Conservation (phyloP, 192 early-diverging fungal genomes). For the Allomyces macrogynus region DNA sequence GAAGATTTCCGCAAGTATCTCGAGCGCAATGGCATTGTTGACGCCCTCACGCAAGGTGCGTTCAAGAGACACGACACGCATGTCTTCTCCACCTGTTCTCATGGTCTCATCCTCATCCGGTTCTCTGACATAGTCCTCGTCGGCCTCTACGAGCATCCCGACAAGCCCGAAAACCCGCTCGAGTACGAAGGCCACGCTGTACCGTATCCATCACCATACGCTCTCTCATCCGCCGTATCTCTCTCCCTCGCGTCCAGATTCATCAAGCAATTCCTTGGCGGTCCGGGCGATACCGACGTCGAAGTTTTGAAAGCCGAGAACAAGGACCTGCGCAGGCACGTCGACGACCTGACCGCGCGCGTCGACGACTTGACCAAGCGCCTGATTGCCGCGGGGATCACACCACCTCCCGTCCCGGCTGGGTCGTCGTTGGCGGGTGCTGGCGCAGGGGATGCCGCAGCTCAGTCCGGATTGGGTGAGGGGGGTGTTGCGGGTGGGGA, state of each 20-base stretch:
- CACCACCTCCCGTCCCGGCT: background rate
- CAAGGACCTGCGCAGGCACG: slow-evolving; percentile 27
- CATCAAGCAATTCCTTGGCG: slow-evolving; percentile 38
- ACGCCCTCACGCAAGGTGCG: slow-evolving; percentile 39
- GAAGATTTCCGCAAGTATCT: slow-evolving; percentile 45
- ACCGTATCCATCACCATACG: no score
- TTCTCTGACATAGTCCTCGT: slow-evolving; percentile 21
- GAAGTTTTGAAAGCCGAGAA: slow-evolving; percentile 33
- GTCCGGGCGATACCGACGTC: slow-evolving; percentile 30
- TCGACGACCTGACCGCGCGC: slow-evolving; percentile 27
- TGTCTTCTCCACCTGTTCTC: no score
- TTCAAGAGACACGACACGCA: no score
- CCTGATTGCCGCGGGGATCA: background rate
- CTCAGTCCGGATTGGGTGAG: no score
- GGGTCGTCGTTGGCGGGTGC: no score
- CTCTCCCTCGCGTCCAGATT: background rate
- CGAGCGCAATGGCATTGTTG: slow-evolving; percentile 40
- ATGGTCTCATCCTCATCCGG: no score
- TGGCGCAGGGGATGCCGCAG: no score
- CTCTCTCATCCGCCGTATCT: background rate
- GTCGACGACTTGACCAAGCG: slow-evolving; percentile 20
- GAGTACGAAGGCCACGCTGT: no score
- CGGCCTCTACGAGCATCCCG: slow-evolving; percentile 41
- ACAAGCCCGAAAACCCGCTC: slow-evolving; percentile 38
- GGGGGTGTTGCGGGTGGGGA: no score